Conservation (phyloP, 2,329 filamentous ascomycete genomes). For the Macrophomina tecta region DNA sequence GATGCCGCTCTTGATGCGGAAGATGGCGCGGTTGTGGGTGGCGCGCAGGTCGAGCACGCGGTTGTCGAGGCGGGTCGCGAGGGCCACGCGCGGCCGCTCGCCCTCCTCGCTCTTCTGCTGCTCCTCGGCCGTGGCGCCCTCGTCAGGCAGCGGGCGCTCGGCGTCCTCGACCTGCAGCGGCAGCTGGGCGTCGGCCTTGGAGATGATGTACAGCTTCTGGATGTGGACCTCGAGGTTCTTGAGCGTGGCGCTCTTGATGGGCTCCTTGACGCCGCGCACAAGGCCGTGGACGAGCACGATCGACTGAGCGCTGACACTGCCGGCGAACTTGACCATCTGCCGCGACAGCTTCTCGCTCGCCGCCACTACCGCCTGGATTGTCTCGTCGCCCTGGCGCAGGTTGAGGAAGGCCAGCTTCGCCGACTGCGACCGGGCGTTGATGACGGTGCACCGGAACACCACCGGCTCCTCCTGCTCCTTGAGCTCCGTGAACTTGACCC, state of each 20-base stretch:
- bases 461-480: conserved; percentile 56
- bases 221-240: conserved; percentile 86
- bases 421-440: conserved; percentile 86
- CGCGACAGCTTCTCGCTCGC: conserved; percentile 69
- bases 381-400: conserved; percentile 75
- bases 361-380: conserved; percentile 80
- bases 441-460: conserved; percentile 78
- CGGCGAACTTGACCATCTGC: conserved; percentile 95
- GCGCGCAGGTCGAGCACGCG: conserved; percentile 90
- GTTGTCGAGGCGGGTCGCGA: conserved; percentile 89
- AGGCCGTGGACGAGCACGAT: conserved; percentile 81
- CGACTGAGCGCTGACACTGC: conserved; percentile 76
- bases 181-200: conserved; percentile 65
- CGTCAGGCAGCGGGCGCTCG: conserved; percentile 55
- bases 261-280: conserved; percentile 82
- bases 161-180: conserved; percentile 65
- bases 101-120: conserved; percentile 55
- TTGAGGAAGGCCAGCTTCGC: conserved; percentile 93
- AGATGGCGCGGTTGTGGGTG: conserved; percentile 88
- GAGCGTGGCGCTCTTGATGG: conserved; percentile 86
- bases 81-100: conserved; percentile 72
- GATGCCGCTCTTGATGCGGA: conserved; percentile 70
- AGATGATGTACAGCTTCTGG: conserved; percentile 79
- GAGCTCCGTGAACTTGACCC: conserved; percentile 61
- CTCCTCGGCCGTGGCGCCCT: conserved; percentile 54